Conservation (phyloP, 164 flowering plant species). For the Aristolochia contorta region DNA sequence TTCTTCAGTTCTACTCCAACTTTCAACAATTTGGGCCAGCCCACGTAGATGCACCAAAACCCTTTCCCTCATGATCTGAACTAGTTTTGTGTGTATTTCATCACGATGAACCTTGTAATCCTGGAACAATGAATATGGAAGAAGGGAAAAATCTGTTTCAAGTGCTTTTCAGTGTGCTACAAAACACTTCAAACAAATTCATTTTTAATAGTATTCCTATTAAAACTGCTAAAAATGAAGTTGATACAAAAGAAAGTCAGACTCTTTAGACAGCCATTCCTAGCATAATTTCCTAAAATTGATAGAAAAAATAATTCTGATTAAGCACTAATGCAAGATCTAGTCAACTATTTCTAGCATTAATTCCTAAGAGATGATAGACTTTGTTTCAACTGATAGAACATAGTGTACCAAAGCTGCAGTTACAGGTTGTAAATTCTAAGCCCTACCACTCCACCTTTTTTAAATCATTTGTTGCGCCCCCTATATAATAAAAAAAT, state of each 20-base stretch:
- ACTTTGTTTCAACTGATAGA: not conserved
- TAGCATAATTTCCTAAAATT: not conserved
- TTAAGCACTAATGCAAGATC: not conserved
- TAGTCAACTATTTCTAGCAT: not conserved
- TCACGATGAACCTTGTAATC: conserved; percentile 89
- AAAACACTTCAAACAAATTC: not conserved
- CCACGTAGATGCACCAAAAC: conserved; percentile 74
- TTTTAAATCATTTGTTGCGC: too few relatives aligned
- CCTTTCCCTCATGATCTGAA: conserved; percentile 97
- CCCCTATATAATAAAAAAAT: too few relatives aligned
- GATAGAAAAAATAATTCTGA: not conserved
- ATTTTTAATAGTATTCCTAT: not conserved
- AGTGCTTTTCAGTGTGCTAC: not conserved
- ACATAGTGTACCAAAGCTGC: too few relatives aligned
- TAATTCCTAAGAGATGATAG: not conserved
- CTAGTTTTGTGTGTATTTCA: conserved; percentile 91
- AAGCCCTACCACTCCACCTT: too few relatives aligned
- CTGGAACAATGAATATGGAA: conserved; percentile 21
- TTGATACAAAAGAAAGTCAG: not conserved
- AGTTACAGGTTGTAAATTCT: too few relatives aligned
- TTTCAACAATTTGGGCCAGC: conserved; percentile 81
- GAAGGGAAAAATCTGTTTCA: not conserved
- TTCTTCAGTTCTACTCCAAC: conserved; percentile 83
- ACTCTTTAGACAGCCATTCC: not conserved
- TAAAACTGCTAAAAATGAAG: not conserved